Evolutionary conservation across 768 basidiomycete genomes (phyloP), one percentile per base, ranked within the genome.

Genomic region (Coprinopsis strossmayeri): DNA sequence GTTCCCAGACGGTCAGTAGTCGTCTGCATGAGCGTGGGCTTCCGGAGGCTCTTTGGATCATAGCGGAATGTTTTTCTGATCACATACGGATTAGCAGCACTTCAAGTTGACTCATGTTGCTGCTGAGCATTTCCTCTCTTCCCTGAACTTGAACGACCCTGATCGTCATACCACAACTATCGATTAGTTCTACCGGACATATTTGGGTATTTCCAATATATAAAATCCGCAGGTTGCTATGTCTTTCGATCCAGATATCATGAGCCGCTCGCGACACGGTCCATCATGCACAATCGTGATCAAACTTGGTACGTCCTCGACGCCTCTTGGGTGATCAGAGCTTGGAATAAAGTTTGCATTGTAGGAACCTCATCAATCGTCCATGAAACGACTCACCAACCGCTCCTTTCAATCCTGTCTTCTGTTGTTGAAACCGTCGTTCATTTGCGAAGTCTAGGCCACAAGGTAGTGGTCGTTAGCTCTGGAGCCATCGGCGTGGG

Each of bases 401-500:
- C 95, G 0, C 74, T 96, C 18, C 75, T 99, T 1, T 90, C 94
- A 2, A 89, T 87, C 2, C 77, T 99, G 24, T 96, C 95, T 0
- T 82, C 90, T 0, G 74, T 98, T 38, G 93, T 94, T 26, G 95
- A 99, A 65, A 91, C 91, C 0, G 91, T 92, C 12, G 76, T 91
- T 13, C 67, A 80, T 27, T 77, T 99, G 13, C 79, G 84, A 40
- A 69, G 72, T 3, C 71, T 84, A 35, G 95, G 95, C 0, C 95
- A 99, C 69, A 87, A 92, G 59, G 90, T 98, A 46, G 90, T 98
- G 3, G 80, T 99, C 10, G 92, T 96, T 51, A 92, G 88, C 58
- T 96, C 93, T 18, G 96, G 96, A 1, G 96, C 96, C n/a, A 97
- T 98, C 50, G 96, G 86, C 0, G 91, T 98, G 15, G 96, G 96